Base-by-base conservation (phyloP, 192 early-diverging fungal species). In the Backusella parvicylindrica region DNA sequence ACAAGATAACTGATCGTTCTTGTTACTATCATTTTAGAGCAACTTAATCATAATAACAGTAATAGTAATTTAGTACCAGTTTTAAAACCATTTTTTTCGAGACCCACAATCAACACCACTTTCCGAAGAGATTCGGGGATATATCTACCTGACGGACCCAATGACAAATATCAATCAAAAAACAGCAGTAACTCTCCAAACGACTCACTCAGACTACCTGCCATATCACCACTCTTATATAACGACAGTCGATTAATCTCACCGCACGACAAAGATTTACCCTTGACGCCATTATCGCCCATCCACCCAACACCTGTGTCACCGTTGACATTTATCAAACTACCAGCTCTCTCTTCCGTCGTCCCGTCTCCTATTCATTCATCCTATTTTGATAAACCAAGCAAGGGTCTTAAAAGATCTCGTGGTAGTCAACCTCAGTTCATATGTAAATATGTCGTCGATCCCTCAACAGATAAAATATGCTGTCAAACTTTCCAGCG, bases 401-500 rank as follows among this genome's bases (percentile, higher is more conserved):
- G 6, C 31, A 74, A 50, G 26, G 21, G 72, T 32, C 13, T 16
- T 9, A 74, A 68, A 21, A 68, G 66, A 37, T 9, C 66, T 68
- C 66, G 66, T 68, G 32, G 16, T 18, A 68, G n/a, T 0, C 65
- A 67, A n/a, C 65, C 33, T n/a, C 43, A 67, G 36, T 77, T 72
- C 68, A 40, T 75, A 21, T 78, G 80, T 28, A 53, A 69, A 30
- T 70, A 77, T 35, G 53, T 71, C 18, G 65, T 79, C 9, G 77
- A 82, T 65, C 73, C 53, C 15, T 5, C 36, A 11, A 75, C 73
- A 28, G 65, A 74, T 8, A 60, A 56, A 18, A 67, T 47, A 13
- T 82, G 80, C 68, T 68, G 70, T 31, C 73, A 77, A 40, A 71
- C 80, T 21, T 82, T 82, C 32, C 68, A 66, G 40, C 80, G 80